Evolutionary conservation across 768 basidiomycete genomes (phyloP), one percentile per base, ranked within the genome.

Genomic region (Mycena belliarum): DNA sequence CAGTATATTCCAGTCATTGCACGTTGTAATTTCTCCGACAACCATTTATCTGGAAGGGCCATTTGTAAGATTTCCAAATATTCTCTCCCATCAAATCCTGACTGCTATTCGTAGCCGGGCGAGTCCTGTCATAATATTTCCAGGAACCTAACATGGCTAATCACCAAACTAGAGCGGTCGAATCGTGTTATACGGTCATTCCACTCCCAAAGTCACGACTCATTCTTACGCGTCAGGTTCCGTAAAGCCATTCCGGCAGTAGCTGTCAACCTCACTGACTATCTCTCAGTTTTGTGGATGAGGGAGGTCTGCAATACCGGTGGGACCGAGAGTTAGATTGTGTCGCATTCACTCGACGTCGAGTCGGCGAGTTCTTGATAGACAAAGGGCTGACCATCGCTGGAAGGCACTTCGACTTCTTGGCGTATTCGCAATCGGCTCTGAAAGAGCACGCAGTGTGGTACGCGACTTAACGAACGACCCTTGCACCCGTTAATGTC

Each of bases 341-440:
- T 4, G 70, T 71, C 7, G 65, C 49, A 7, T 88, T 87, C 60
- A 75, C 87, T 51, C 66, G 70, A 25, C 51, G 65, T 3, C 77
- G 85, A 33, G 74, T 87, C 18, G 81, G 82, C 1, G 64, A 71
- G 14, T 65, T 76, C 37, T 65, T 84, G 26, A 67, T 79, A 16
- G 52, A 74, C 1, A 55, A 73, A 9, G 85, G 84, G 0, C 64
- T 89, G n/a, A 66, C 37, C 4, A 76, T 91, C 32, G 85, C 81
- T 2, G 80, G 81, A 1, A 74, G 82, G 33, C 64, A 66, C 10
- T 90, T 88, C 63, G 59, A 77, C 1, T 89, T 89, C 64, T 75
- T 91, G 15, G 88, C 85, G 0, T 90, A 89, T 69, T 89, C 88
- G 0, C 85, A 85, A 63, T 89, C 88, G 4, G 86, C 89, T 0